A percentile compares a stretch with the other conserved stretches of the same genome.
Conservation (phyloP, 2,329 filamentous ascomycete species). For the Beauveria pseudobassiana region DNA sequence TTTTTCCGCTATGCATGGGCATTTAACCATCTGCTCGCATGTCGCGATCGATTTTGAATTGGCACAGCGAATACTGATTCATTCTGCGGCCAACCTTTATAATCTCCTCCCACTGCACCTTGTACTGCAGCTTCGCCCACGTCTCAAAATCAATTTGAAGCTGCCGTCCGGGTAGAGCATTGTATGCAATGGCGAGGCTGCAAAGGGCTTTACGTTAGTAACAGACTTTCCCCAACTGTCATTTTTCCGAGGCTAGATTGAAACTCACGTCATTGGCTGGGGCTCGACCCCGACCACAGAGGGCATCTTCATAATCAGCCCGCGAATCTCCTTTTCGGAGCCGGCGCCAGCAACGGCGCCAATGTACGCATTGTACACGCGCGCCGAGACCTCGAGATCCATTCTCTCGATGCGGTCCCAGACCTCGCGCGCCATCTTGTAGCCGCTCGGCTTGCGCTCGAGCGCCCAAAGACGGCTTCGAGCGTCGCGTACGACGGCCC, state of each 20-base stretch:
- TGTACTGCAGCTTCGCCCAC: conserved; percentile 65
- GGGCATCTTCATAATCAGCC: conserved; percentile 60
- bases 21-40: conserved; percentile 30
- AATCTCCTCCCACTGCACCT: conserved; percentile 61
- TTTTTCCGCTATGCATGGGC: background rate
- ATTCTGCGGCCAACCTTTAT: conserved; percentile 42
- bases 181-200: conserved; percentile 39
- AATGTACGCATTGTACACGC: conserved; percentile 70
- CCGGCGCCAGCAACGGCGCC: conserved; percentile 66
- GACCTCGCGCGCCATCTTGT: conserved; percentile 55
- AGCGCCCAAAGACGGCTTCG: conserved; percentile 69
- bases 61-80: conserved; percentile 36
- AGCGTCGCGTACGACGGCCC: conserved; percentile 79
- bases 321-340: conserved; percentile 59
- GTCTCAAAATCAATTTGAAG: conserved; percentile 63
- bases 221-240: no score
- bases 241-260: background rate
- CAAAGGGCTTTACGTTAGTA: background rate
- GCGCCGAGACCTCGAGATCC: conserved; percentile 68
- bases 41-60: conserved; percentile 42
- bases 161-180: conserved; percentile 57
- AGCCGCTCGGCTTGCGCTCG: conserved; percentile 52
- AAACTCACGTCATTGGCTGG: conserved; percentile 63
- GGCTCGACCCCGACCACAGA: conserved; percentile 58
- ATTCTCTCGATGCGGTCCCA: conserved; percentile 66